These are phyloP conservation scores for Trichoderma afroharzianum DNA, from an alignment of 2,329 filamentous ascomycete genomes.

Conservation along the genomic window DNA sequence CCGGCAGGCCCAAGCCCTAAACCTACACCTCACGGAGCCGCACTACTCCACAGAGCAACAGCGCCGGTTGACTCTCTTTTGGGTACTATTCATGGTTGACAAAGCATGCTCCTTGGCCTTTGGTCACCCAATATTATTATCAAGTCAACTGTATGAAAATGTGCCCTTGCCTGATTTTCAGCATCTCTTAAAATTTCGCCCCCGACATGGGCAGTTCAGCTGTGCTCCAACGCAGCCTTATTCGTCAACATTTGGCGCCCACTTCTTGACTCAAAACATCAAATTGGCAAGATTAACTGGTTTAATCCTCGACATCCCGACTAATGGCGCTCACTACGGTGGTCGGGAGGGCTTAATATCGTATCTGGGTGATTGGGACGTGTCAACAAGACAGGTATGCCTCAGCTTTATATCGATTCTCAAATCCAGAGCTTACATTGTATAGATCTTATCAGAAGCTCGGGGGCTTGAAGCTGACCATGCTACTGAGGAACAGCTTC, in stretches of 20 bases:
- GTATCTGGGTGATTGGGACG: not conserved
- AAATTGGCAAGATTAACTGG: not conserved
- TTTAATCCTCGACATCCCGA: not conserved
- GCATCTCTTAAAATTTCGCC: not conserved
- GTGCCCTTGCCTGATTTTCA: not conserved
- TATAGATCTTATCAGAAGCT: not conserved
- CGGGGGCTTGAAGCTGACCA: not conserved
- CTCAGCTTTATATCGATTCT: not conserved
- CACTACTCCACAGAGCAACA: not conserved
- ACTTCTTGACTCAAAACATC: not conserved
- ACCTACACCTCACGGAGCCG: not conserved
- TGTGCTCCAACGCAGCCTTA: not conserved
- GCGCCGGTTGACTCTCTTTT: not conserved
- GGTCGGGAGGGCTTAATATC: not conserved
- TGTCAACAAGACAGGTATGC: not conserved
- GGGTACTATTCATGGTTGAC: not conserved
- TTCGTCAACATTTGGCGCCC: not conserved
- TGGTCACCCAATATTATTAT: not conserved
- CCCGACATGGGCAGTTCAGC: not conserved
- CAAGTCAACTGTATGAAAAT: not conserved
- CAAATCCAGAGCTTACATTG: not conserved
- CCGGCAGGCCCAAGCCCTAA: not conserved
- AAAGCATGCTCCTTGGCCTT: not conserved
- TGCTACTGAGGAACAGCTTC: not conserved
- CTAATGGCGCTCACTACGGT: not conserved